Base-by-base conservation (phyloP, 192 early-diverging fungal genomes). In the Backusella luteola region DNA sequence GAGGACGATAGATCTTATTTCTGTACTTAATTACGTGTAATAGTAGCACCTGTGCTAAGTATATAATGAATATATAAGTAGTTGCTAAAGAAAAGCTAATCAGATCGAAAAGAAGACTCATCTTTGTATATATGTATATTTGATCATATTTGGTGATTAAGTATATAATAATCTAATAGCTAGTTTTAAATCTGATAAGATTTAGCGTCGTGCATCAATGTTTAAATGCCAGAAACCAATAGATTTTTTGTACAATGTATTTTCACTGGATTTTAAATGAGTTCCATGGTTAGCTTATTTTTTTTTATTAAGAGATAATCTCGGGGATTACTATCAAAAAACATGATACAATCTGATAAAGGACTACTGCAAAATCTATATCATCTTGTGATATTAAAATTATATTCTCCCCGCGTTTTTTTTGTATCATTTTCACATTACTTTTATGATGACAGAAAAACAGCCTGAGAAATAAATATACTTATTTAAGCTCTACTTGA, bases 161-260 rank as follows among this genome's bases (percentile, higher is more conserved):
- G 56, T 63, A 63, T 63, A 63, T 63, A 63, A 26, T 26, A 63
- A 29, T n/a, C 56, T 29, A 29, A 63, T n/a, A 8, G 1, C 21
- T 8, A 56, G 53, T 26, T 56, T 56, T 56, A 23, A 23, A 63
- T 63, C 56, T 63, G 56, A 63, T 63, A 63, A 63, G 56, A 63
- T 63, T 32, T 63, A 63, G 56, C 8, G 23, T 29, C 56, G 23
- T 63, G 56, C 56, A 63, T 63, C 56, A 63, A 29, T 63, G 23
- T 63, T 63, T 63, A 63, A 63, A 63, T 12, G 11, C 3, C 56
- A 63, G 56, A 63, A 29, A 63, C 56, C 23, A 63, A 63, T 26
- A 23, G 26, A 26, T 29, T 23, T 3, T 26, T 63, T 63, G 56
- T 63, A 4, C 56, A 12, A 63, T 19, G 56, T 63, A 44, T 5